phyloP scores from a whole-genome alignment of 768 basidiomycete genomes.

The Wakefieldia striispora region DNA sequence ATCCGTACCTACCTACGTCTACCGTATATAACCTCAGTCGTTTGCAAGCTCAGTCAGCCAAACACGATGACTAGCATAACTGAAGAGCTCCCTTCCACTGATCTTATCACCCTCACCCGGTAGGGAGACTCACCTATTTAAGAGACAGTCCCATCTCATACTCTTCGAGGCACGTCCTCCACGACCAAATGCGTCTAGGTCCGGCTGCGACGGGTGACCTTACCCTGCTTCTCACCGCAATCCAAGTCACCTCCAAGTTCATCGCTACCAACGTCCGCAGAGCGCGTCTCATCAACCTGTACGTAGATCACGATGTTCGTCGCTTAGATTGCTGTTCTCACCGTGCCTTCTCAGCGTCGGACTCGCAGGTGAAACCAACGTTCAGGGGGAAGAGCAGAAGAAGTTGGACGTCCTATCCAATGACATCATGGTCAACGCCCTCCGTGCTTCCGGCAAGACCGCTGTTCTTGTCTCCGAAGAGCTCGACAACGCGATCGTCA shows the following conservation, averaged over 20 bases:
- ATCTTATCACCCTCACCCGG: slow-evolving; percentile 93
- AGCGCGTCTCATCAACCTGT: slow-evolving; percentile 97
- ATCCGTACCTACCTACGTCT: slow-evolving; percentile 10
- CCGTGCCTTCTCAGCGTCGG: slow-evolving; percentile 64
- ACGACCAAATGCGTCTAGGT: slow-evolving; percentile 81
- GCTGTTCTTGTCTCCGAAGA: slow-evolving; percentile 98
- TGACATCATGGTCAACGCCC: slow-evolving; percentile 98
- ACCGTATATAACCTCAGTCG: slow-evolving; percentile 8
- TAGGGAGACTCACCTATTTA: slow-evolving; percentile 32
- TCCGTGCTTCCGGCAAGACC: slow-evolving; percentile 94
- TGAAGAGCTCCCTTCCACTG: slow-evolving; percentile 75
- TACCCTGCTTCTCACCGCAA: slow-evolving; percentile 90
- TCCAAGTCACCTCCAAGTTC: slow-evolving; percentile 95
- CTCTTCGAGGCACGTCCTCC: slow-evolving; percentile 72
- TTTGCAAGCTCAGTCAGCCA: background rate
- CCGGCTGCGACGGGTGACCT: slow-evolving; percentile 87
- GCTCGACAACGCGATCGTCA: slow-evolving; percentile 87
- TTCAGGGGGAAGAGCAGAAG: slow-evolving; percentile 99
- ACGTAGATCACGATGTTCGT: slow-evolving; percentile 30
- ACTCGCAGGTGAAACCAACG: slow-evolving; percentile 93
- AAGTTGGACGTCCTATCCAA: slow-evolving; percentile 97
- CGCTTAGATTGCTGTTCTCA: background rate
- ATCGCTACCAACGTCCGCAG: slow-evolving; percentile 97
- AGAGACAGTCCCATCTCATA: slow-evolving; percentile 3
- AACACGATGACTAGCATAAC: slow-evolving; percentile 26